Evolutionary conservation across 2,329 filamentous ascomycete species (phyloP), one percentile per base, ranked within the genome.

Genomic region (Fusarium sp.): DNA sequence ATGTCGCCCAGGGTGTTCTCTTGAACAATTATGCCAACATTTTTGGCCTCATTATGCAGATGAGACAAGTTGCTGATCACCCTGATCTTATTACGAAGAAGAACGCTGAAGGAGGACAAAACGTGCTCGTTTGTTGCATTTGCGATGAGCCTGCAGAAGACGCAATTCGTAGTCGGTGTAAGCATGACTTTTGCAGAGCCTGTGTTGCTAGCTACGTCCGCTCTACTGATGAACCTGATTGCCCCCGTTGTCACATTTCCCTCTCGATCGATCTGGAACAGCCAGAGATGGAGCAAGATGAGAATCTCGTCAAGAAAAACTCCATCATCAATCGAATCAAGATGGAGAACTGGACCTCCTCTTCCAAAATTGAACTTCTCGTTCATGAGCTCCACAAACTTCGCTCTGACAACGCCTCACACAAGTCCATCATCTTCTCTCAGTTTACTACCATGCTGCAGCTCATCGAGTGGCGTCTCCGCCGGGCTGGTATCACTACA

Each of bases 1-100:
- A 98, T 75, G 96, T 98, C 42, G 93, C 94, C 24, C 94, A 95
- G 73, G 95, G 95, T 85, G 96, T 98, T 26, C 90, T 99, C 83
- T 89, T 99, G 70, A 95, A 98, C 86, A 98, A 98, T 81, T 98
- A 98, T 77, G 96, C 96, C 85, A 99, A 99, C 81, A 98, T 99
- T 74, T 99, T 99, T 79, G 96, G 95, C 80, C 88, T 99, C 63
- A 98, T 99, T 80, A 98, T 98, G 94, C 95, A 98, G 82, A 98
- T 99, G 96, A 93, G 96, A 63, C 96, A 99, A 84, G 94, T 98
- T 33, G 95, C 96, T 13, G 96, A 99, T 75, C 96, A 99, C 80
- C 96, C 96, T 0, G 96, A 99, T 83, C 84, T 99, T 41, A 93
- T 99, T 55, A 84, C 98, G 70, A 97, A 96, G 85, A 98, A 96